Base-by-base conservation (phyloP, 495 filamentous ascomycete genomes). In the Cercophora sp. region DNA sequence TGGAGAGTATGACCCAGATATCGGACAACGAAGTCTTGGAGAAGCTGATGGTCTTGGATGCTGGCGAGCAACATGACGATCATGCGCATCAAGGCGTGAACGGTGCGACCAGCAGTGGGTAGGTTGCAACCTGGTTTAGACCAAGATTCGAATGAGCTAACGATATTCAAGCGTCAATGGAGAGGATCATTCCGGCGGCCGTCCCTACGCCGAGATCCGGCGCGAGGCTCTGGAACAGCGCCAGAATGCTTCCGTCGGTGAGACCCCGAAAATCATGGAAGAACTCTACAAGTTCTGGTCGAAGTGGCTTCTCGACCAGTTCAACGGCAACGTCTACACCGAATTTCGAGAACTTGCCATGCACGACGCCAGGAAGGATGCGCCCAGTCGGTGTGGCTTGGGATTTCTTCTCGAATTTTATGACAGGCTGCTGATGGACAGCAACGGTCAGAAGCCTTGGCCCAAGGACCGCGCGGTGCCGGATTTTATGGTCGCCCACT, bases 221-320 rank as follows among this genome's bases (percentile, higher is more conserved):
- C 64, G 71, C 32, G 76, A 79, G 53, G 82, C 81, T 6, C 70
- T 87, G 24, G 70, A 73, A 27, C 70, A 85, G 62, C 80, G 85
- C 39, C 64, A 75, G 53, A 66, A 61, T 37, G 72, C 76, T 18
- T 52, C 72, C 18, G 49, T 64, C 16, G 78, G 74, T 37, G 76
- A 75, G 47, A 80, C 61, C 54, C 55, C 64, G 20, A 42, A 27
- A 22, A 75, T 86, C 62, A 86, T 87, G 75, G 76, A 80, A 51
- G 75, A 81, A 50, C 77, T 89, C 11, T 91, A 89, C 68, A 74
- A 84, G 50, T 87, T 86, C 70, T 91, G 88, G 88, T 83, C 83
- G n/a, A 79, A 85, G 61, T 87, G 87, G 64, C 78, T 93, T 34
- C 74, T 83, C 51, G 74, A 79, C 55, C 84, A 85, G 63, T 93